Evolutionary conservation across 2,329 filamentous ascomycete species (phyloP), one percentile per base, ranked within the genome.

Genomic region (Exutisphaerella laricina): DNA sequence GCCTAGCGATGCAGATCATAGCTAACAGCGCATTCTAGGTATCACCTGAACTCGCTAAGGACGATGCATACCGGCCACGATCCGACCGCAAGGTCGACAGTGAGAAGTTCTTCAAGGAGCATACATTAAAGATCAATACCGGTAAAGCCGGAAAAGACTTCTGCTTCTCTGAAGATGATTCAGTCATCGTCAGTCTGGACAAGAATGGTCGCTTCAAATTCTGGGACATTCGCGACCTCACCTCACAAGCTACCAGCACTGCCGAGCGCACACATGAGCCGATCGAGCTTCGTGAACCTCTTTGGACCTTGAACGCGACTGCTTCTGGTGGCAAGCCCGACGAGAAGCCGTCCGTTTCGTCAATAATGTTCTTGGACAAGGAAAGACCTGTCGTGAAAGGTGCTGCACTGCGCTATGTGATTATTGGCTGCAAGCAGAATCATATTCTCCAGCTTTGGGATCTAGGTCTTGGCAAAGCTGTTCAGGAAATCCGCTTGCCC

Each of bases 111-210:
- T 79, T 92, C 53, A 82, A 83, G 60, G 84, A 96, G 61, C 89
- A 86, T 59, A 85, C 85, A 36, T 72, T 97, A 53, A 94, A 89
- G 68, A 95, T 98, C 66, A 88, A 90, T 56, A 97, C 89, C 49
- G 92, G 90, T 56, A 98, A 98, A 72, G 90, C 92, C 53, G 92
- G 89, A 51, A 98, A 98, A 67, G 92, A 98, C 65, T 98, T 98
- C 64, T 85, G 83, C 34, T 98, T 98, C 69, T 96, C 90, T 66
- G 89, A 94, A 64, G 92, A 98, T 64, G 92, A 98, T 65, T 86
- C 84, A 1, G 82, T 90, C 29, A 88, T 98, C 55, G 89, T 94
- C 34, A 96, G 90, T 36, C 79, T 98, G 39, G 94, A 98, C 66
- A 98, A 98, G 71, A 90, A 88, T 46, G 94, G 92, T 35, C 83